Percentiles rank a stretch among this genome's conserved stretches.
These are phyloP conservation scores for Leonotis leonurus DNA, from an alignment of 257 asterid species.

Conservation along the genomic window DNA sequence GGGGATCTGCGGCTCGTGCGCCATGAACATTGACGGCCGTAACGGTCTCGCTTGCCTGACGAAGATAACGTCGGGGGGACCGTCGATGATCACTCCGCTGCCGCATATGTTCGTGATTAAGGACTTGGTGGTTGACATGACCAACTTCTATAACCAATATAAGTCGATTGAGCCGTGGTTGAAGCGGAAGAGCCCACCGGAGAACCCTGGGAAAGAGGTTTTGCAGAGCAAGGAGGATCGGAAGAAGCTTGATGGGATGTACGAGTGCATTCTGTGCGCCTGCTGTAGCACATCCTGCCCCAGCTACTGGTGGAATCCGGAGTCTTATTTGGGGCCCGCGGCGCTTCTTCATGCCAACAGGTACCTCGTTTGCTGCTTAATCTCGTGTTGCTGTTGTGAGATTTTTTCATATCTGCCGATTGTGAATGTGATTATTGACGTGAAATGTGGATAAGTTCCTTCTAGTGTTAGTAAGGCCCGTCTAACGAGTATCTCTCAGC, in stretches of 20 bases:
- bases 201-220: constrained; percentile 61
- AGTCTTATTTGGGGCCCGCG: constrained; percentile 92
- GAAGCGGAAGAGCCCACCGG: constrained; percentile 69
- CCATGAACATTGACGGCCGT: constrained; percentile 86
- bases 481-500: not conserved
- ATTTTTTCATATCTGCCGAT: too few species aligned
- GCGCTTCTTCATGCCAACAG: constrained; percentile 92
- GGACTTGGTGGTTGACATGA: constrained; percentile 97
- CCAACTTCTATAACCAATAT: constrained; percentile 85
- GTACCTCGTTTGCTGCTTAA: constrained; percentile 18
- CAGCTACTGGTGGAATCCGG: constrained; percentile 99
- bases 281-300: constrained; percentile 97
- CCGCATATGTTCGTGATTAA: constrained; percentile 96
- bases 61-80: constrained; percentile 43
- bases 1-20: constrained; percentile 98
- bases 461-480: not conserved
- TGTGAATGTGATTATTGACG: not conserved
- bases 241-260: constrained; percentile 95
- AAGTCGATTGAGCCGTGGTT: constrained; percentile 96
- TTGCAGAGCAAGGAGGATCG: constrained; percentile 76
- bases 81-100: constrained; percentile 64
- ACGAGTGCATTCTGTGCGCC: constrained; percentile 91
- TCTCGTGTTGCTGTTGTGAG: not conserved
- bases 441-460: not conserved
- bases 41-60: constrained; percentile 90